These are phyloP conservation scores for Lotmaria passim DNA, from an alignment of 208 protist genomes.

Conservation along the genomic window DNA sequence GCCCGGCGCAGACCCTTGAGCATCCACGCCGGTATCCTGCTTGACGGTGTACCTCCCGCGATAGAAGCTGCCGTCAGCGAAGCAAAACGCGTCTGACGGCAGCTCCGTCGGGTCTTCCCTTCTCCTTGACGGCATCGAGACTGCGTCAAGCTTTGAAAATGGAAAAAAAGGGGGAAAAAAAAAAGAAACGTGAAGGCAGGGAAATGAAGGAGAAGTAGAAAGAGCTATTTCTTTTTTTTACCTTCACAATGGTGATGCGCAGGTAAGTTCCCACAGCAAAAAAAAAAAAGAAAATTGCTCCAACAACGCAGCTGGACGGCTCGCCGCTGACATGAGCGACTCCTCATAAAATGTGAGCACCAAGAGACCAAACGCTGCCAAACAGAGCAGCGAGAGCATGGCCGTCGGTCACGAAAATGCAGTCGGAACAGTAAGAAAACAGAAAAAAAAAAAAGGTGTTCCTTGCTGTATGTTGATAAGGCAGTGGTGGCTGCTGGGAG, in stretches of 20 bases:
- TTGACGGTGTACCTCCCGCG: constrained; percentile 50
- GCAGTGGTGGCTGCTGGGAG: neutral
- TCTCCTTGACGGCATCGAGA: constrained; percentile 63
- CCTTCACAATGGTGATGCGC: no score
- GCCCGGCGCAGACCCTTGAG: constrained; percentile 6
- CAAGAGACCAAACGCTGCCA: no score
- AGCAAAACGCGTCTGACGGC: constrained; percentile 53
- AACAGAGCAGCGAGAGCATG: no score
- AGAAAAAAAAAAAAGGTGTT: neutral
- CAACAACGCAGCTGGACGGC: no score
- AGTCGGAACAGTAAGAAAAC: neutral
- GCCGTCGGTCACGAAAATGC: no score
- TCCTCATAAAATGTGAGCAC: no score
- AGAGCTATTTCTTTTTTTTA: no score
- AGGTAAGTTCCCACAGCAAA: no score
- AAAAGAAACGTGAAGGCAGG: neutral
- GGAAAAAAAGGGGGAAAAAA: neutral
- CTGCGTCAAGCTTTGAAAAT: neutral
- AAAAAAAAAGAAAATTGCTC: no score
- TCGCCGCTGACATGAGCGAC: no score
- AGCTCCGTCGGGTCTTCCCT: constrained; percentile 76
- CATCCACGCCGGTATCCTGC: constrained; percentile 24
- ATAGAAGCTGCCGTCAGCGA: constrained; percentile 74
- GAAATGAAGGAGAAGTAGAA: no score
- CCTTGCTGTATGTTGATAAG: no score